phyloP scores from a whole-genome alignment of 202 grass and related monocot genomes.

The Panicum hallii region DNA sequence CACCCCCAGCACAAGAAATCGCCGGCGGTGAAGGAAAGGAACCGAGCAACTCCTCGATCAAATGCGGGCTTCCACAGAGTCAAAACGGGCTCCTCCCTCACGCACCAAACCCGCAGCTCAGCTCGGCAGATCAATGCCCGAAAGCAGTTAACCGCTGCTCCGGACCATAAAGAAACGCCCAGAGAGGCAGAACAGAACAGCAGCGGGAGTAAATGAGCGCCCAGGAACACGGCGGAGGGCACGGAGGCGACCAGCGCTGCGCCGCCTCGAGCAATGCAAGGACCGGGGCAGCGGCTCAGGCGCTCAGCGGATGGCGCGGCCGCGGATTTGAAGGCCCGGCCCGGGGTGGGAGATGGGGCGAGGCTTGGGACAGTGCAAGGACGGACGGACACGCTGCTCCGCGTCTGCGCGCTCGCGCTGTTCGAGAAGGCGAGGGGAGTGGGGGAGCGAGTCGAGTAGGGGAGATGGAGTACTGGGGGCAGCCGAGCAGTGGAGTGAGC shows the following conservation, averaged over 20 bases:
- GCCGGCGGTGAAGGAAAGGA: not conserved
- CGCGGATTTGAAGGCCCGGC: conserved; percentile 37
- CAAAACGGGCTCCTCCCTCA: not conserved
- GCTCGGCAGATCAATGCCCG: conserved; percentile 46
- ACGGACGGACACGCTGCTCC: conserved; percentile 32
- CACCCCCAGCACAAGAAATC: conserved; percentile 10
- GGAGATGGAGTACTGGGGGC: not conserved
- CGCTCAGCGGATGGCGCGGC: not conserved
- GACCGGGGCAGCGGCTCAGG: conserved; percentile 2
- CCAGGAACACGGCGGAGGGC: conserved; percentile 44
- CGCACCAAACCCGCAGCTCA: conserved; percentile 30
- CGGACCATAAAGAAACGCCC: conserved; percentile 22
- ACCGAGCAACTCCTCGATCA: not conserved
- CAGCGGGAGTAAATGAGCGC: conserved; percentile 42
- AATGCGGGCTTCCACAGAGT: conserved; percentile 20
- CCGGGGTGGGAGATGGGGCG: conserved; percentile 34
- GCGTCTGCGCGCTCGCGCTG: conserved; percentile 29
- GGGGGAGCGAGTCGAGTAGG: not conserved
- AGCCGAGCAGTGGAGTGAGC: conserved; percentile 18
- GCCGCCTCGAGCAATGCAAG: conserved; percentile 53
- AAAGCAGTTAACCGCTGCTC: conserved; percentile 50
- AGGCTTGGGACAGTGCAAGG: conserved; percentile 39
- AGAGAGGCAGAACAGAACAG: conserved; percentile 21
- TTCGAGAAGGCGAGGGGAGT: conserved; percentile 41
- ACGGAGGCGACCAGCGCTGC: conserved; percentile 42